These are phyloP conservation scores for Zygotorulaspora danielsina DNA, from an alignment of 805 yeast genomes.

Conservation along the genomic window DNA sequence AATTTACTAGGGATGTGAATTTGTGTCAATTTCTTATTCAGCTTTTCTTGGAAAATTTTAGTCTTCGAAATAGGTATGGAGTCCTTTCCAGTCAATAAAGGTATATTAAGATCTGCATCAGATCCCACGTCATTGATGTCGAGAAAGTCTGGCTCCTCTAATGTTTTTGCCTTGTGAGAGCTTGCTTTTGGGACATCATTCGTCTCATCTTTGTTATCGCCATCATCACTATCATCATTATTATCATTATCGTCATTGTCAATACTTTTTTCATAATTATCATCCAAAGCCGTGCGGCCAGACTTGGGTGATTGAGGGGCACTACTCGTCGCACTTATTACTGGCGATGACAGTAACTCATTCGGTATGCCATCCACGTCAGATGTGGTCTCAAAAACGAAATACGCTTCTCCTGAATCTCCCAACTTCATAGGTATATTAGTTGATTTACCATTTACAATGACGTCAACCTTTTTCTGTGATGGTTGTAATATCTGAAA, in stretches of 20 bases:
- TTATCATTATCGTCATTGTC: conserved; percentile 26
- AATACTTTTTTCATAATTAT: conserved; percentile 26
- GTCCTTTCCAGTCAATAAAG: not conserved
- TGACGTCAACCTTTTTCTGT: conserved; percentile 87
- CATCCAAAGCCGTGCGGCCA: conserved; percentile 17
- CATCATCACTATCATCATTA: conserved; percentile 23
- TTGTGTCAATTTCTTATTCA: conserved; percentile 60
- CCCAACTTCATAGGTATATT: conserved; percentile 93
- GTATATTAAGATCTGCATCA: conserved; percentile 3
- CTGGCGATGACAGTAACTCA: conserved; percentile 82
- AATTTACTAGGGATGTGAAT: conserved; percentile 83
- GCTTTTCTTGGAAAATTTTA: conserved; percentile 34
- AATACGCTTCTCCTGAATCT: conserved; percentile 97
- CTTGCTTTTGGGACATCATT: conserved; percentile 1
- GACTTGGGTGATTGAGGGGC: conserved; percentile 42
- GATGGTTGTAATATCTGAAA: conserved; percentile 89
- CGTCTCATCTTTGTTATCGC: not conserved
- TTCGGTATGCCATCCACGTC: conserved; percentile 59
- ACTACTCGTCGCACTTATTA: conserved; percentile 60
- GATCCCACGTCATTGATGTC: conserved; percentile 24
- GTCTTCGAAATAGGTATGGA: conserved; percentile 13
- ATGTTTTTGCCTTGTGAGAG: conserved; percentile 2
- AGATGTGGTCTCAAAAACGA: conserved; percentile 81
- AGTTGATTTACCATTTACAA: conserved; percentile 76
- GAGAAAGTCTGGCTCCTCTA: conserved; percentile 36